Evolutionary conservation across 345 rosid genomes (phyloP), one percentile per base, ranked within the genome.

Genomic region (Corchorus capsularis): DNA sequence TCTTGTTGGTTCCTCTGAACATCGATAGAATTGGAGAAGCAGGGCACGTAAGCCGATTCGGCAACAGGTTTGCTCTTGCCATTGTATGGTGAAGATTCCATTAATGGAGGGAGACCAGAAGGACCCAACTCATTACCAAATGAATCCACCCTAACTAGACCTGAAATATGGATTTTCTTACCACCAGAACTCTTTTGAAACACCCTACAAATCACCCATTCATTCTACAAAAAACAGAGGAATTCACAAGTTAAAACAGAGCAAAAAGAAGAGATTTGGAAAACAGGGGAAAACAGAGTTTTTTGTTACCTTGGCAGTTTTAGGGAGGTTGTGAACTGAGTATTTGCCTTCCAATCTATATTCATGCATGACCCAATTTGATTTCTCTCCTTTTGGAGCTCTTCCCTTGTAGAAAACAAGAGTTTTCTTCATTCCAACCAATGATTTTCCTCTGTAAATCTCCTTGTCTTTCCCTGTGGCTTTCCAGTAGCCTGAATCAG

Each of bases 331-430:
- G 14, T 89, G 88, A 53, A 80, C 74, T 22, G 99, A 89, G 79
- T 85, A 77, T 85, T 88, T 93, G 0, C 98, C 97, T 22, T 95
- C 97, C 13, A 94, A 70, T 65, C 98, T 84, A 75, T 80, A 94
- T 76, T 94, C 98, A 79, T 93, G 98, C 93, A 94, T 93, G 53
- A 94, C 93, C 98, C 98, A 94, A n/a, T 91, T 88, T 19, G 88
- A 79, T 83, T 91, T 94, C 60, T 79, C 91, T 2, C 97, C 98
- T 79, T 89, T 93, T 0, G 98, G 98, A n/a, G 98, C 97, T 79
- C 98, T 86, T 10, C 98, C 98, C 69, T 81, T 80, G 77, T 94
- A 94, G 70, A 94, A 94, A 61, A 94, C 98, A 72, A 94, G 93
- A 4, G 98, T 94, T 65, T 94, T 93, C 87, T 91, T 94, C 98